Conservation (phyloP, 139 green algal genomes). For the Penium margaritaceum region DNA sequence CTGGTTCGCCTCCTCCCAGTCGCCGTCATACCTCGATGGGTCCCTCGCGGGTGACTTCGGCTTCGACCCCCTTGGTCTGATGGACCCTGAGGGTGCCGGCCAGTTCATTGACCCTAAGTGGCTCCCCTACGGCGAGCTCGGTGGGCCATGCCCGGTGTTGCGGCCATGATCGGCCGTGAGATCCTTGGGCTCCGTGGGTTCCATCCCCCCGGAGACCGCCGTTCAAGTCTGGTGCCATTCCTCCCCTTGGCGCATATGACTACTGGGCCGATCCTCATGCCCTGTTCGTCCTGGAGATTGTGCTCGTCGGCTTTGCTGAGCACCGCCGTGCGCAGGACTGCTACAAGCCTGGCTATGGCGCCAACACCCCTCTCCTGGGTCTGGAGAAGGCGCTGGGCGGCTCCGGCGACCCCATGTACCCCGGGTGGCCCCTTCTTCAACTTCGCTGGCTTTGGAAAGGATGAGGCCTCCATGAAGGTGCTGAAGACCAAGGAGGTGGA, state of each 20-base stretch:
- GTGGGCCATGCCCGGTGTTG: slow-evolving; percentile 85
- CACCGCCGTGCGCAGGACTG: slow-evolving; percentile 34
- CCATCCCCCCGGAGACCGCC: slow-evolving; percentile 71
- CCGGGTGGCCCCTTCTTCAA: slow-evolving; percentile 94
- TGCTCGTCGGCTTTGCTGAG: slow-evolving; percentile 92
- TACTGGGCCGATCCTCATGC: slow-evolving; percentile 87
- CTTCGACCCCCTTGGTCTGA: slow-evolving; percentile 82
- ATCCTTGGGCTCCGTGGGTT: slow-evolving; percentile 67
- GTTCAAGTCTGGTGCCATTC: slow-evolving; percentile 81
- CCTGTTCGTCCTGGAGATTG: slow-evolving; percentile 88
- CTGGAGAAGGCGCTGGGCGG: slow-evolving; percentile 72
- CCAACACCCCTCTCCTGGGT: slow-evolving; percentile 90
- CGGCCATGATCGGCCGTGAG: slow-evolving; percentile 84
- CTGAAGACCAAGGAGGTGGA: slow-evolving; percentile 92
- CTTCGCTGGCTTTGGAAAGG: slow-evolving; percentile 76
- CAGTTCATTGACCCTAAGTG: slow-evolving; percentile 88
- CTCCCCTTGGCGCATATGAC: slow-evolving; percentile 53
- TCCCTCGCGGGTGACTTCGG: slow-evolving; percentile 72
- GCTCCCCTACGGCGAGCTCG: slow-evolving; percentile 66
- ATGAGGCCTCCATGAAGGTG: slow-evolving; percentile 67
- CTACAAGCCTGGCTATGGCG: slow-evolving; percentile 71
- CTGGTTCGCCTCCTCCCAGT: slow-evolving; percentile 49
- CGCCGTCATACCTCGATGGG: slow-evolving; percentile 88
- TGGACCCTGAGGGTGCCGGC: slow-evolving; percentile 77
- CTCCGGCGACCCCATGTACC: slow-evolving; percentile 68